These are phyloP conservation scores for Thecaphora thlaspeos DNA, from an alignment of 1,284 basidiomycete species.

Conservation along the genomic window DNA sequence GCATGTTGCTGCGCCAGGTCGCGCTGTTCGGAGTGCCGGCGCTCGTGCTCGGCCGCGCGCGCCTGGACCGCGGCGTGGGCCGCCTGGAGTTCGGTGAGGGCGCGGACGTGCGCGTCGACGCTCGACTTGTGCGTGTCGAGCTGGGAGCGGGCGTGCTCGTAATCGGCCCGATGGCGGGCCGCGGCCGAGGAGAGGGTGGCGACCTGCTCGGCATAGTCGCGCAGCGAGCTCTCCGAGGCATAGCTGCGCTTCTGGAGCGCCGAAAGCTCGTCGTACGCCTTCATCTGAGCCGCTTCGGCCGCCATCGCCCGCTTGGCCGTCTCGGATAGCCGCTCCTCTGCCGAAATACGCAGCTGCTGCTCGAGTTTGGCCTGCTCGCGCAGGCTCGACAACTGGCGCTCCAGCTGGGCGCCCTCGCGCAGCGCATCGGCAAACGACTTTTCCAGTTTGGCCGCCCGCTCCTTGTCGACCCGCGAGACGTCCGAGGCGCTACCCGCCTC, in stretches of 20 bases:
- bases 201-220: slow-evolving; percentile 77
- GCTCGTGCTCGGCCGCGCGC: slow-evolving; percentile 79
- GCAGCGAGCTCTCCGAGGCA: slow-evolving; percentile 68
- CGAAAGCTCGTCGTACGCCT: slow-evolving; percentile 69
- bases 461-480: slow-evolving; percentile 70
- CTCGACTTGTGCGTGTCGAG: slow-evolving; percentile 65
- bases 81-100: slow-evolving; percentile 78
- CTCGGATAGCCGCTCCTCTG: slow-evolving; percentile 77
- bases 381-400: slow-evolving; percentile 66
- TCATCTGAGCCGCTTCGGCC: slow-evolving; percentile 76
- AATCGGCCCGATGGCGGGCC: slow-evolving; percentile 78
- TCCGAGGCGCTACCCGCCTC: slow-evolving; percentile 73
- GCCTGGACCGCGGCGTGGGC: slow-evolving; percentile 74
- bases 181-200: slow-evolving; percentile 73
- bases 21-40: slow-evolving; percentile 63
- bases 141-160: slow-evolving; percentile 67
- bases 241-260: slow-evolving; percentile 71
- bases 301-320: slow-evolving; percentile 76
- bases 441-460: slow-evolving; percentile 78
- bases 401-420: slow-evolving; percentile 69
- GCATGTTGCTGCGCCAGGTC: slow-evolving; percentile 48
- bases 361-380: slow-evolving; percentile 65
- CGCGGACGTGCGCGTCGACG: slow-evolving; percentile 78
- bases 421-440: slow-evolving; percentile 72
- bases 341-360: slow-evolving; percentile 65